These are phyloP conservation scores for Colletotrichum sp. DNA, from an alignment of 2,329 filamentous ascomycete genomes.

Conservation along the genomic window DNA sequence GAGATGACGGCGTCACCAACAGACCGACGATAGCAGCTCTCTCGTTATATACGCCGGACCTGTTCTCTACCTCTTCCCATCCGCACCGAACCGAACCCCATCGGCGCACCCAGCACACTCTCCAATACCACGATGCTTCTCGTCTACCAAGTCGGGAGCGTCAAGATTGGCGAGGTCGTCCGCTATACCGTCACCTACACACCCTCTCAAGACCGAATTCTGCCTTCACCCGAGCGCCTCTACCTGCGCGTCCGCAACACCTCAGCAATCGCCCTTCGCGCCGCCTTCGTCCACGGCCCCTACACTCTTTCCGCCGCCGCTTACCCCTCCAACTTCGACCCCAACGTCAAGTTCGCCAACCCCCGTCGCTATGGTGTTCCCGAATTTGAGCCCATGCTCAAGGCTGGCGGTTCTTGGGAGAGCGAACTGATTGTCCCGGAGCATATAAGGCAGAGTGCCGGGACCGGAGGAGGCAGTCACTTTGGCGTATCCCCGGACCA, in stretches of 20 bases:
- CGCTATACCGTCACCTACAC: conserved; percentile 93
- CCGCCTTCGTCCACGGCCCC: conserved; percentile 94
- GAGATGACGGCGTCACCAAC: conserved; percentile 14
- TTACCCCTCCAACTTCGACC: conserved; percentile 83
- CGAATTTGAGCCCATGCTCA: conserved; percentile 95
- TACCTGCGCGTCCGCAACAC: conserved; percentile 92
- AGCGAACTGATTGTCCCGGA: conserved; percentile 83
- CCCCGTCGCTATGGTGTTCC: conserved; percentile 77
- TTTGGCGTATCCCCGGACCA: conserved; percentile 49
- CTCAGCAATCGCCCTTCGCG: conserved; percentile 86
- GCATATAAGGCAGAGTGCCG: conserved; percentile 71
- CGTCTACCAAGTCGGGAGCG: conserved; percentile 86
- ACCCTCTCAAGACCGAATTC: conserved; percentile 84
- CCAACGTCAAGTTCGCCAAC: conserved; percentile 77
- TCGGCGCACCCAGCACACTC: background rate
- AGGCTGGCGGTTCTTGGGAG: conserved; percentile 88
- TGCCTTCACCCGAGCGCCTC: conserved; percentile 82
- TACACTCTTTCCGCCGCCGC: conserved; percentile 90
- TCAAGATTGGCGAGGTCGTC: conserved; percentile 94
- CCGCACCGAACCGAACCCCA: background rate
- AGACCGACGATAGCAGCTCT: conserved; percentile 1
- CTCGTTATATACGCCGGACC: background rate
- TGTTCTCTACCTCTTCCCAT: background rate
- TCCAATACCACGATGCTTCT: conserved; percentile 72
- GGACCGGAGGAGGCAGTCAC: conserved; percentile 46